Evolutionary conservation across 108 stramenopile genomes (phyloP).

Genomic region (Aurantiochytrium sp.): DNA sequence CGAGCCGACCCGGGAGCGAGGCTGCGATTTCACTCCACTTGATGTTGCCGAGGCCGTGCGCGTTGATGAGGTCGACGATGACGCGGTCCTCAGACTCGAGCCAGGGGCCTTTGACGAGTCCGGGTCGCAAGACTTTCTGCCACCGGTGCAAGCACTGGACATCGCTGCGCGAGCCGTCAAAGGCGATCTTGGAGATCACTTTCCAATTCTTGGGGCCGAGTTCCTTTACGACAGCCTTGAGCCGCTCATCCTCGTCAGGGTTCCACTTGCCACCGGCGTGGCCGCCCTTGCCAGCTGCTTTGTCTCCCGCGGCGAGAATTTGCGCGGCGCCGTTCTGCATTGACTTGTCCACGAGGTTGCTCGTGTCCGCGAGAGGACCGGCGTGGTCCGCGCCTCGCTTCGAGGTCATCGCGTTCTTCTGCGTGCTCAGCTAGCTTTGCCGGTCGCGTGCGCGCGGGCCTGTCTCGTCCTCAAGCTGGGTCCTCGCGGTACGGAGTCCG

Average conservation of each 20-base stretch:
- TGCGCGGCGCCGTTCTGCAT: neutral
- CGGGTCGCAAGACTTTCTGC: slow-evolving; percentile 83
- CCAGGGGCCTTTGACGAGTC: slow-evolving; percentile 74
- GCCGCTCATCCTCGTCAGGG: slow-evolving; percentile 50
- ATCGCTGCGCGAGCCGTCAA: slow-evolving; percentile 41
- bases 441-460: no score
- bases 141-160: slow-evolving; percentile 84
- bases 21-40: slow-evolving; percentile 29
- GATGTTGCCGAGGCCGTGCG: slow-evolving; percentile 28
- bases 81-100: slow-evolving; percentile 55
- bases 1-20: slow-evolving; percentile 6
- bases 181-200: slow-evolving; percentile 46
- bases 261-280: slow-evolving; percentile 52
- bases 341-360: neutral
- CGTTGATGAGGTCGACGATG: slow-evolving; percentile 26
- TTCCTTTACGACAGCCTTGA: slow-evolving; percentile 49
- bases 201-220: slow-evolving; percentile 62
- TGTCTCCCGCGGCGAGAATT: neutral
- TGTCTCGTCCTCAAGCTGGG: no score
- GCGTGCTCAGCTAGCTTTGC: no score
- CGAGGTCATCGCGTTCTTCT: no score
- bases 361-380: neutral
- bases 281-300: neutral
- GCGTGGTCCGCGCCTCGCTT: neutral
- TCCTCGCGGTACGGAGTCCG: no score